Percentiles rank a stretch among this genome's conserved stretches.
These are phyloP conservation scores for Teunomyces aglyptinius DNA, from an alignment of 805 yeast genomes.

Conservation along the genomic window DNA sequence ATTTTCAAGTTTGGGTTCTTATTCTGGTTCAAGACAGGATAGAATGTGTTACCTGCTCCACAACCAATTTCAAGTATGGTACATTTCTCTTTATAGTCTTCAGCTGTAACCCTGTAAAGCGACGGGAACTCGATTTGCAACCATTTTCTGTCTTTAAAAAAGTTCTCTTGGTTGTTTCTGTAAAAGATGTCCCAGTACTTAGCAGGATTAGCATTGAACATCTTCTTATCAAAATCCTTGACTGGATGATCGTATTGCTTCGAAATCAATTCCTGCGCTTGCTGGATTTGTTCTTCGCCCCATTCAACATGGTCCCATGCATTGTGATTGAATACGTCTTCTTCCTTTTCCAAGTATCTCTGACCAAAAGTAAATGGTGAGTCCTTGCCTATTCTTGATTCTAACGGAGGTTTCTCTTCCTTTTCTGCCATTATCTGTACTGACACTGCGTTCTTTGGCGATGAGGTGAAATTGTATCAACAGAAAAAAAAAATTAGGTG, in stretches of 20 bases:
- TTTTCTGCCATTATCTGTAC: neutral
- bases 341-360: constrained; percentile 64
- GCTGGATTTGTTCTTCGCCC: constrained; percentile 83
- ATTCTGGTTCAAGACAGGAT: constrained; percentile 82
- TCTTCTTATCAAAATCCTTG: constrained; percentile 75
- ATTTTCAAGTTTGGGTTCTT: constrained; percentile 72
- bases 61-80: constrained; percentile 92
- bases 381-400: constrained; percentile 74
- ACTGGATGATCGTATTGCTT: constrained; percentile 83
- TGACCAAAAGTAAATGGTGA: constrained; percentile 92
- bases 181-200: constrained; percentile 95
- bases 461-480: neutral
- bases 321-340: constrained; percentile 86
- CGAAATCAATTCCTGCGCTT: constrained; percentile 71
- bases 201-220: constrained; percentile 83
- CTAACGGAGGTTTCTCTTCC: constrained; percentile 37
- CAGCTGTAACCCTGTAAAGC: constrained; percentile 69
- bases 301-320: constrained; percentile 98
- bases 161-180: constrained; percentile 85
- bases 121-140: constrained; percentile 89
- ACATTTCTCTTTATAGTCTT: constrained; percentile 63
- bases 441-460: neutral
- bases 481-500: neutral
- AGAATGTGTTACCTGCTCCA: constrained; percentile 97
- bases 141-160: constrained; percentile 97